These are phyloP conservation scores for Tylopilus felleus DNA, from an alignment of 768 basidiomycete genomes.

Conservation along the genomic window DNA sequence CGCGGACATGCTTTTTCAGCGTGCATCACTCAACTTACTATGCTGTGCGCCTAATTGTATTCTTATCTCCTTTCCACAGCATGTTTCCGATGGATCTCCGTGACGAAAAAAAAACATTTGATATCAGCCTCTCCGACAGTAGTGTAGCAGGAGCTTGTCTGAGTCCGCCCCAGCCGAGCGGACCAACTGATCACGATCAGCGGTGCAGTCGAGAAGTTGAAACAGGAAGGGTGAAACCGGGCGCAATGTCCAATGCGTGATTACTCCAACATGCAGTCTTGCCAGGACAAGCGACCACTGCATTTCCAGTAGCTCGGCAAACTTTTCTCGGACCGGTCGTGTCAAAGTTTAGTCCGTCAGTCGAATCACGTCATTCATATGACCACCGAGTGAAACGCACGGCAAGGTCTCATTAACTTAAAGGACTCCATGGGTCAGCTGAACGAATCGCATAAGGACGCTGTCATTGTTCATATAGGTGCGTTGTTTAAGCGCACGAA, in stretches of 20 bases:
- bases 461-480: conserved; percentile 17
- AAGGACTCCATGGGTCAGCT: conserved; percentile 15
- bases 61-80: conserved; percentile 25
- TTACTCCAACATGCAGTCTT: conserved; percentile 6
- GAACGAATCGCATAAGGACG: conserved; percentile 18
- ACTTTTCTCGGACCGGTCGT: conserved; percentile 13
- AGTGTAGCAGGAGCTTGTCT: neutral
- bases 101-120: conserved; percentile 11
- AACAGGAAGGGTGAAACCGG: conserved; percentile 9
- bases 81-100: conserved; percentile 17
- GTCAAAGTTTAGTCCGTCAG: conserved; percentile 25
- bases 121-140: neutral
- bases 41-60: conserved; percentile 20
- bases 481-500: conserved; percentile 22
- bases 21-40: conserved; percentile 23
- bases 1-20: conserved; percentile 24
- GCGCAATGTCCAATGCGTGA: conserved; percentile 10
- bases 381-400: conserved; percentile 14
- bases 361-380: conserved; percentile 31
- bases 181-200: conserved; percentile 18
- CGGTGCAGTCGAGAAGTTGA: conserved; percentile 3
- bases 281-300: conserved; percentile 12
- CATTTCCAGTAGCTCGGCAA: conserved; percentile 11
- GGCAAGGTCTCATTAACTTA: conserved; percentile 13
- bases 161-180: conserved; percentile 14